Evolutionary conservation across 2,329 filamentous ascomycete species (phyloP).

Genomic region (Phoma herbarum): DNA sequence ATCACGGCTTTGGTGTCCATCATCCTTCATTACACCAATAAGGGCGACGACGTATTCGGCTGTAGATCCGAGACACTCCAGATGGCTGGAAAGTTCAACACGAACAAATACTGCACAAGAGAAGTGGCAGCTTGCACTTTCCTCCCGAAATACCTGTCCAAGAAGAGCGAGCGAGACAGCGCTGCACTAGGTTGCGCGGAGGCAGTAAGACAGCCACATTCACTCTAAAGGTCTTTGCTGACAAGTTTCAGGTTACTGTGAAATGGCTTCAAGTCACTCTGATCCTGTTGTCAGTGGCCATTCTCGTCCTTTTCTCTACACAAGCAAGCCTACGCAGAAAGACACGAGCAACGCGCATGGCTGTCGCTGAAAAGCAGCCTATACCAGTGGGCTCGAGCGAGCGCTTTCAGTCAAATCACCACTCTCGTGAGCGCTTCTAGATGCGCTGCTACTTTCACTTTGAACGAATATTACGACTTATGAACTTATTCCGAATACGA

Average conservation of each 20-base stretch:
- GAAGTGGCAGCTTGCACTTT: slow-evolving; percentile 42
- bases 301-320: slow-evolving; percentile 34
- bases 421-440: slow-evolving; percentile 4
- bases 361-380: slow-evolving; percentile 13
- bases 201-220: slow-evolving; percentile 29
- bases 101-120: slow-evolving; percentile 40
- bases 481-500: slow-evolving; percentile 3
- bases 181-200: slow-evolving; percentile 37
- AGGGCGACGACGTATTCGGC: slow-evolving; percentile 35
- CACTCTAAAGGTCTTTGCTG: too few species aligned
- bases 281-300: slow-evolving; percentile 27
- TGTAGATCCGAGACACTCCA: slow-evolving; percentile 35
- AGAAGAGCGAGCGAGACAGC: slow-evolving; percentile 20
- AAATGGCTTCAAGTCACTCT: slow-evolving; percentile 44
- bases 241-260: slow-evolving; percentile 29
- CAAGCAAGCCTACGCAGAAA: slow-evolving; percentile 37
- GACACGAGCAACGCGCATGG: slow-evolving; percentile 23
- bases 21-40: slow-evolving; percentile 38
- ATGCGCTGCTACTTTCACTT: not conserved
- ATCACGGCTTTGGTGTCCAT: slow-evolving; percentile 34
- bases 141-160: slow-evolving; percentile 25
- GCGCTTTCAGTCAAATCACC: slow-evolving; percentile 7
- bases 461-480: slow-evolving; percentile 14
- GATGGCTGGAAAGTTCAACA: slow-evolving; percentile 34
- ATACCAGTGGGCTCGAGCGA: slow-evolving; percentile 13